A percentile compares a stretch with the other conserved stretches of the same genome.
Conservation (phyloP, 192 early-diverging fungal species). For the Coemansia sp. region DNA sequence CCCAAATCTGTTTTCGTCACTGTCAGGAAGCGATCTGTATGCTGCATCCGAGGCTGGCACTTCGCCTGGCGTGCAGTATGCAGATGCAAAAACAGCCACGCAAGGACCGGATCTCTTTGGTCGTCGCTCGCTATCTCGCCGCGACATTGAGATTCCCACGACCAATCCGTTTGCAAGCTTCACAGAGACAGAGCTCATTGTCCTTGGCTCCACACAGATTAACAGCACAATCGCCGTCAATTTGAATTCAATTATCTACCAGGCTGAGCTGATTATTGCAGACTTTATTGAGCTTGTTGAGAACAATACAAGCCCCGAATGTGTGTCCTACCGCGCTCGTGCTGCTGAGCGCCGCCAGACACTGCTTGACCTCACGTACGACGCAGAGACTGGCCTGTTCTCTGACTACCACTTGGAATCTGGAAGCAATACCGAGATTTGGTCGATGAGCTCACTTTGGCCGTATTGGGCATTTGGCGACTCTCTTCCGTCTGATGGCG, state of each 20-base stretch:
- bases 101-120: conserved; percentile 25
- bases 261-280: conserved; percentile 35
- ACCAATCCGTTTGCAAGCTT: conserved; percentile 34
- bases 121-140: conserved; percentile 16
- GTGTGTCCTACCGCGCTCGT: conserved; percentile 15
- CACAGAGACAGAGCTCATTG: conserved; percentile 24
- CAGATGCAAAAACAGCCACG: conserved; percentile 10
- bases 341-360: conserved; percentile 55
- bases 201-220: conserved; percentile 57
- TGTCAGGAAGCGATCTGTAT: conserved; percentile 18
- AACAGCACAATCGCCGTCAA: conserved; percentile 63
- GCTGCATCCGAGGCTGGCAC: conserved; percentile 40
- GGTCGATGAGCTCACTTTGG: conserved; percentile 60
- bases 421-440: conserved; percentile 37
- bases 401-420: conserved; percentile 61
- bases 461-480: conserved; percentile 61
- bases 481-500: conserved; percentile 11
- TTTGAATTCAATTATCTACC: conserved; percentile 69
- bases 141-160: conserved; percentile 19
- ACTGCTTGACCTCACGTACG: conserved; percentile 58
- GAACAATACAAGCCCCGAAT: conserved; percentile 20
- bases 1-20: conserved; percentile 6
- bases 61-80: conserved; percentile 37
- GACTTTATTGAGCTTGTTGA: conserved; percentile 20
- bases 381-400: conserved; percentile 52